phyloP scores from a whole-genome alignment of 2,329 filamentous ascomycete genomes.

The Penicillium sp. region DNA sequence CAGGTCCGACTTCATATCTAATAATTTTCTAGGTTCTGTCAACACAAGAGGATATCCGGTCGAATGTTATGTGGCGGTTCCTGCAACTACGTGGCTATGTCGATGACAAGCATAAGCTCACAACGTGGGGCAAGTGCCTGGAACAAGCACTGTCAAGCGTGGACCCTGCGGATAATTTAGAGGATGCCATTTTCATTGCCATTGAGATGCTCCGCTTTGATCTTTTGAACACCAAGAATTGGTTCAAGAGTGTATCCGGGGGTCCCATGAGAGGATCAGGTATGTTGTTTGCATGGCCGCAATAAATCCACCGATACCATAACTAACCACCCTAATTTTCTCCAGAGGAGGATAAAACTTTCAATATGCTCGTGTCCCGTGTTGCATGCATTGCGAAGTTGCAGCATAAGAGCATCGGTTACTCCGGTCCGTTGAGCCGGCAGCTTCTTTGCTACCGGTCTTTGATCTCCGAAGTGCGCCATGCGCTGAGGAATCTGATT shows the following conservation, averaged over 20 bases:
- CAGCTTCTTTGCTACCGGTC: conserved; percentile 85
- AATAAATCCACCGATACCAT: not conserved
- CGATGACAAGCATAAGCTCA: conserved; percentile 73
- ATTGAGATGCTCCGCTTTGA: conserved; percentile 81
- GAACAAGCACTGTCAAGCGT: conserved; percentile 66
- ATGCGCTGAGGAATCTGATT: conserved; percentile 75
- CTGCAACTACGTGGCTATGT: conserved; percentile 86
- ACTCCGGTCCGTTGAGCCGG: conserved; percentile 90
- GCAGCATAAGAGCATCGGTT: conserved; percentile 80
- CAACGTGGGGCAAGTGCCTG: conserved; percentile 78
- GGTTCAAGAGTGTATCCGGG: conserved; percentile 58
- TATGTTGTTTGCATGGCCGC: conserved; percentile 19
- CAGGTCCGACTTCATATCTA: not conserved
- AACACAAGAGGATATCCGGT: conserved; percentile 68
- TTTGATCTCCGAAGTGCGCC: conserved; percentile 74
- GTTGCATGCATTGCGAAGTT: conserved; percentile 81
- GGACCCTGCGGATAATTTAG: conserved; percentile 58
- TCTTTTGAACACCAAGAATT: conserved; percentile 70
- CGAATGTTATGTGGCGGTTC: conserved; percentile 84
- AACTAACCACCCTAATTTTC: not conserved
- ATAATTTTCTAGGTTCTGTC: conserved; percentile 45
- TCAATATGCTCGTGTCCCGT: conserved; percentile 79
- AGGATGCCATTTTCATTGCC: conserved; percentile 78
- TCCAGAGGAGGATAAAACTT: conserved; percentile 70
- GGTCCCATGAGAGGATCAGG: conserved; percentile 59